Evolutionary conservation across 805 yeast genomes (phyloP).

Genomic region (Sporopachydermia quercuum): DNA sequence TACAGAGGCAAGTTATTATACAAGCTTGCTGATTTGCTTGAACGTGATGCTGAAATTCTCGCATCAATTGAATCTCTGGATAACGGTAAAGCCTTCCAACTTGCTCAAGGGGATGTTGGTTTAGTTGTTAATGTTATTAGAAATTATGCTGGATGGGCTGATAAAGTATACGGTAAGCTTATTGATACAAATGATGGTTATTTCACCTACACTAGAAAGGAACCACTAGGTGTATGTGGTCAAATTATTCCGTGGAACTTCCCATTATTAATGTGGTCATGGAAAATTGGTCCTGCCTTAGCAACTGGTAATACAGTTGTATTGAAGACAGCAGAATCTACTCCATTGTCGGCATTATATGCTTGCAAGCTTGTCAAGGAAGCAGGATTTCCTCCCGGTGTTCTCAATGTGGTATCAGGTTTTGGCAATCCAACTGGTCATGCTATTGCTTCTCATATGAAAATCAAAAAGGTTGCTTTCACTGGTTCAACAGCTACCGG

Average conservation of each 20-base stretch:
- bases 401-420: constrained; percentile 75
- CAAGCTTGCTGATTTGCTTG: constrained; percentile 69
- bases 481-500: constrained; percentile 94
- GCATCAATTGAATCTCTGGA: constrained; percentile 78
- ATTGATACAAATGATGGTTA: constrained; percentile 63
- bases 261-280: constrained; percentile 85
- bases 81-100: constrained; percentile 68
- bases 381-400: constrained; percentile 90
- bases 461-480: constrained; percentile 81
- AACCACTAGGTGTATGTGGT: constrained; percentile 91
- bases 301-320: constrained; percentile 86
- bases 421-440: constrained; percentile 77
- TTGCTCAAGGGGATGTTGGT: constrained; percentile 54
- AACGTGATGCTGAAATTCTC: constrained; percentile 51
- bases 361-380: constrained; percentile 53
- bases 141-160: constrained; percentile 87
- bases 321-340: constrained; percentile 81
- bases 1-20: constrained; percentile 46
- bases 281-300: constrained; percentile 90
- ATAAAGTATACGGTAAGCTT: constrained; percentile 64
- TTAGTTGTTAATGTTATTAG: constrained; percentile 56
- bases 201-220: constrained; percentile 68
- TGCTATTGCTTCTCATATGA: constrained; percentile 62
- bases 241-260: constrained; percentile 96
- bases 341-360: constrained; percentile 78